Percentiles rank a stretch among this genome's conserved stretches.
phyloP scores from a whole-genome alignment of 169 alveolate species.

The Theileria annulata region DNA sequence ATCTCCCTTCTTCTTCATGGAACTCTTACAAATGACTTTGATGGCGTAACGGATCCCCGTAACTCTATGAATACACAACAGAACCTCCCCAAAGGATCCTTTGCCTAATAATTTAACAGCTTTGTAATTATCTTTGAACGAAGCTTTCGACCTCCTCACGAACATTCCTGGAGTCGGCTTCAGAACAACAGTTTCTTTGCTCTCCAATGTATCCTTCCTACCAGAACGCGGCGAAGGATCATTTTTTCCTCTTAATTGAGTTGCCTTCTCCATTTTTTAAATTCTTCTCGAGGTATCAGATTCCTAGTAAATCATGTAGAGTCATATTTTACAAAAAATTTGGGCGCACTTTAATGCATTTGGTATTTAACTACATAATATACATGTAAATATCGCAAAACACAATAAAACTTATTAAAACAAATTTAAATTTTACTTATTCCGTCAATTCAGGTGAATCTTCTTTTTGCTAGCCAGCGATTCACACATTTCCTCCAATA shows the following conservation, averaged over 20 bases:
- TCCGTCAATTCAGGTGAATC: too few relatives aligned
- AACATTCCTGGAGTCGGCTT: slow-evolving; percentile 89
- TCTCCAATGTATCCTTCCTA: slow-evolving; percentile 5
- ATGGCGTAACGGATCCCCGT: slow-evolving; percentile 89
- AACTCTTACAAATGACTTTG: slow-evolving; percentile 86
- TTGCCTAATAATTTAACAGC: slow-evolving; percentile 87
- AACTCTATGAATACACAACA: slow-evolving; percentile 82
- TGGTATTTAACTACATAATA: background rate
- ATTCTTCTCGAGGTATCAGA: background rate
- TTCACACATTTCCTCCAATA: too few relatives aligned
- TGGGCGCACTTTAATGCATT: slow-evolving; percentile 18
- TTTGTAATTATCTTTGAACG: slow-evolving; percentile 82
- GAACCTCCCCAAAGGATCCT: slow-evolving; percentile 92
- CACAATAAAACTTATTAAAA: too few relatives aligned
- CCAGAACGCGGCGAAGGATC: slow-evolving; percentile 18
- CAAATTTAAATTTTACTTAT: too few relatives aligned
- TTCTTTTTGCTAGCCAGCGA: too few relatives aligned
- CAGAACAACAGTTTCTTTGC: slow-evolving; percentile 40
- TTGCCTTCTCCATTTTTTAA: slow-evolving; percentile 23
- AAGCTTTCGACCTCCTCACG: slow-evolving; percentile 82
- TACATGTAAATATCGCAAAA: background rate
- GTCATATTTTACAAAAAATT: background rate
- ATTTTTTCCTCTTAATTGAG: slow-evolving; percentile 35
- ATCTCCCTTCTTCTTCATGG: slow-evolving; percentile 84
- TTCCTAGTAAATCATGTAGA: slow-evolving; percentile 13